Evolutionary conservation across 176 grass and related monocot species (phyloP).

Genomic region (Alloteropsis semialata): DNA sequence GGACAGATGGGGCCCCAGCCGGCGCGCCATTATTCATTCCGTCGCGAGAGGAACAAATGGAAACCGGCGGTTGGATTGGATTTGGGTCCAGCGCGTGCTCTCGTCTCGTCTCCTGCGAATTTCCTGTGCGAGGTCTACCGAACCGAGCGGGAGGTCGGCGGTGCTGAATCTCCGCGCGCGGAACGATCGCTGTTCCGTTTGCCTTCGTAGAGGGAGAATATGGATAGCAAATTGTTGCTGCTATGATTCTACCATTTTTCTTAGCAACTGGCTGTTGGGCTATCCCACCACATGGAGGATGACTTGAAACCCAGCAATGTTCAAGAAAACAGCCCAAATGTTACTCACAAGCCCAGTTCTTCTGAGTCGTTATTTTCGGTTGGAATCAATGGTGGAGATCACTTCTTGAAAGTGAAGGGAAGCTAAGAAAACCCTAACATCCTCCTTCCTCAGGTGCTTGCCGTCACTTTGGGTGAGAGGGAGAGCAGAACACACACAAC

Average conservation of each 20-base stretch:
- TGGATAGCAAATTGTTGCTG: no score
- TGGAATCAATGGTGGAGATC: not conserved
- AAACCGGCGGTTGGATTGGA: not conserved
- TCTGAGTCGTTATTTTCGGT: not conserved
- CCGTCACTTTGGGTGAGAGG: no score
- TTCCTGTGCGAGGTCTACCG: not conserved
- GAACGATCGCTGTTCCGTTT: no score
- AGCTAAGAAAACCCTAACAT: not conserved
- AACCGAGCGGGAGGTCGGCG: not conserved
- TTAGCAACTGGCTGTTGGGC: no score
- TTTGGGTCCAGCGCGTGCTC: no score
- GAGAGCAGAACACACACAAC: no score
- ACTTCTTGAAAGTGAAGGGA: not conserved
- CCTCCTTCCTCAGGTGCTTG: rapidly evolving
- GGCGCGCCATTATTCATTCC: conserved; percentile 12
- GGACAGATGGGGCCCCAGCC: not conserved
- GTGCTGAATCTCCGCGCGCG: no score
- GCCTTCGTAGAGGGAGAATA: no score
- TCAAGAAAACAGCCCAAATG: not conserved
- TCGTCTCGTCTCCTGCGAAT: not conserved
- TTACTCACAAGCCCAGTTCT: not conserved
- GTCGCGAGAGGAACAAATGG: not conserved
- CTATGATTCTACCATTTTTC: no score
- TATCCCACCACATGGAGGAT: not conserved
- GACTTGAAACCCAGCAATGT: not conserved